Percentiles rank a stretch among this genome's conserved stretches.
These are phyloP conservation scores for Camellia granthamiana DNA, from an alignment of 148 eudicot species.

Conservation along the genomic window DNA sequence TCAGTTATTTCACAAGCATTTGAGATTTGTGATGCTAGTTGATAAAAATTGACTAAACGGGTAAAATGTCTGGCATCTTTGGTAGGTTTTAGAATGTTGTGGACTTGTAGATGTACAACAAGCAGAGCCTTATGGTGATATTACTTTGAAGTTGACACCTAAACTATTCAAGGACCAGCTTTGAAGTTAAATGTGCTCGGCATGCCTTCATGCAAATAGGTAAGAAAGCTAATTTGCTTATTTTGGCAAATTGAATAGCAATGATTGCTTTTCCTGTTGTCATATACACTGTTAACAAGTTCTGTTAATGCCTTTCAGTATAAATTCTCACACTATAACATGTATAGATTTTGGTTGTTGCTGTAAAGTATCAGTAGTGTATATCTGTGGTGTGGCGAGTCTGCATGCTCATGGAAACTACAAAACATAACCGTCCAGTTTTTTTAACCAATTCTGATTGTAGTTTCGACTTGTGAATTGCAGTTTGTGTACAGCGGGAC, in stretches of 20 bases:
- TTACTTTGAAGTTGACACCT: slow-evolving; percentile 51
- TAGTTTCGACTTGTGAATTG: slow-evolving; percentile 8
- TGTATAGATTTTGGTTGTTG: background rate
- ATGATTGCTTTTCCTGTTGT: background rate
- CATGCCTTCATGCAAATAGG: slow-evolving; percentile 19
- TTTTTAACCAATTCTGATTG: background rate
- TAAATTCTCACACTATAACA: background rate
- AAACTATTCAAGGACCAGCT: slow-evolving; percentile 35
- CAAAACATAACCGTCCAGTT: too few relatives aligned
- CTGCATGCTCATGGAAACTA: background rate
- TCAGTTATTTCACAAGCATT: background rate
- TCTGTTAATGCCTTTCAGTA: background rate
- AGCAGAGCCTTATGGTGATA: slow-evolving; percentile 68
- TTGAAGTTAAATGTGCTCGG: slow-evolving; percentile 20
- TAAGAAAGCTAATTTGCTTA: slow-evolving; percentile 10
- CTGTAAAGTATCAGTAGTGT: background rate
- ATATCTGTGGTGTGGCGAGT: background rate
- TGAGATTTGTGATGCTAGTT: background rate
- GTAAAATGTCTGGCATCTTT: background rate
- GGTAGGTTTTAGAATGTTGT: slow-evolving; percentile 55
- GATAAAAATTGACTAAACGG: background rate
- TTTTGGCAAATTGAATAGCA: background rate
- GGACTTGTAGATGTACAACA: slow-evolving; percentile 62
- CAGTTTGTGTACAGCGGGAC: slow-evolving; percentile 18
- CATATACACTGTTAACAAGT: background rate